These are phyloP conservation scores for Leccinum proliferum DNA, from an alignment of 1,284 basidiomycete species.

Conservation along the genomic window DNA sequence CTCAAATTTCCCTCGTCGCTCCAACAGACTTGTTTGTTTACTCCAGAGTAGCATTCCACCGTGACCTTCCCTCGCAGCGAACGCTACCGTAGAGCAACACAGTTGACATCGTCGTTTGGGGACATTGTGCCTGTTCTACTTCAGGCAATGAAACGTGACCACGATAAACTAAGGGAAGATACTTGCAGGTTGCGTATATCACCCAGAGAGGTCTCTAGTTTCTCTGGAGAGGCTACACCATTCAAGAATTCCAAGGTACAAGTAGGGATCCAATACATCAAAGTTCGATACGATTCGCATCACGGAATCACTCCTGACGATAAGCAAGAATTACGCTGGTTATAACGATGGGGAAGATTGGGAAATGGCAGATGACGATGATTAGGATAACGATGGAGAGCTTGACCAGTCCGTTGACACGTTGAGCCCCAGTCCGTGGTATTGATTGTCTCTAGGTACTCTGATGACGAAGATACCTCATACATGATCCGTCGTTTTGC, in stretches of 20 bases:
- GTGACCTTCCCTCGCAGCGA: slow-evolving; percentile 46
- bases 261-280: slow-evolving; percentile 69
- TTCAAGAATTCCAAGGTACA: slow-evolving; percentile 69
- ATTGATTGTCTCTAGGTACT: slow-evolving; percentile 56
- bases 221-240: slow-evolving; percentile 65
- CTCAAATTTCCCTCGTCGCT: slow-evolving; percentile 72
- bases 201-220: background rate
- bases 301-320: slow-evolving; percentile 5
- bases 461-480: slow-evolving; percentile 87
- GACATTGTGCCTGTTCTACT: slow-evolving; percentile 67
- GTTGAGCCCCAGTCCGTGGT: background rate
- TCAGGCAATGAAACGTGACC: slow-evolving; percentile 60
- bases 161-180: slow-evolving; percentile 78
- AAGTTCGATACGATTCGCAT: slow-evolving; percentile 34
- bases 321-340: slow-evolving; percentile 78
- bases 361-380: slow-evolving; percentile 71
- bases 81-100: slow-evolving; percentile 59
- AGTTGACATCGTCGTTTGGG: slow-evolving; percentile 65
- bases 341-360: slow-evolving; percentile 77
- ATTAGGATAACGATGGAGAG: slow-evolving; percentile 78
- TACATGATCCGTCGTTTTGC: slow-evolving; percentile 96
- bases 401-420: slow-evolving; percentile 54
- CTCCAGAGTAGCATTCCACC: slow-evolving; percentile 49
- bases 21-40: slow-evolving; percentile 53
- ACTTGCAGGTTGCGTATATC: slow-evolving; percentile 51